Evolutionary conservation across 805 yeast species (phyloP), one percentile per base, ranked within the genome.

Genomic region (Brettanomyces bruxellensis): DNA sequence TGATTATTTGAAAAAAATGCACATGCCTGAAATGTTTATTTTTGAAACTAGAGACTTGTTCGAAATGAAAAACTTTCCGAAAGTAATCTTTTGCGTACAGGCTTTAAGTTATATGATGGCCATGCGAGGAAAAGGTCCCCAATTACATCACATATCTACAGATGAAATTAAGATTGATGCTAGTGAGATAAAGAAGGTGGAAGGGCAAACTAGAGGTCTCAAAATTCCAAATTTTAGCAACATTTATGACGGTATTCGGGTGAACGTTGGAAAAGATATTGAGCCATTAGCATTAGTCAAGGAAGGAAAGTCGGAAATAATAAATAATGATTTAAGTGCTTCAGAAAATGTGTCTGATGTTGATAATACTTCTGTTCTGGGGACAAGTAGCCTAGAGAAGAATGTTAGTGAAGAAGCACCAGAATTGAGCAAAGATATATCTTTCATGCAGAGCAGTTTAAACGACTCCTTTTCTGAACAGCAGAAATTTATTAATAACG

Each of bases 1-100:
- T 60, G 70, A 74, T 22, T 76, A 91, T 47, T 69, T 88, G 30
- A 82, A 78, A 47, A 76, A 70, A 48, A 72, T 88, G 49, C 81
- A 78, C 25, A 79, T 93, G 53, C 99, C 98, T 0, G 90, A 86
- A 47, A 72, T 89, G 46, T 93, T 90, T 62, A 75, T 85, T 43
- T 93, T 93, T 60, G 99, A 91, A 61, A 75, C 90, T 48, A 89
- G 95, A 3, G 99, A 93, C 64, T 71, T 93, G 35, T 93, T 89
- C 65, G 97, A 93, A 59, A 83, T 83, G 58, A 90, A 88, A 57
- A 86, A 91, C 59, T 76, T 90, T 22, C 98, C 98, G 13, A 90
- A 87, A 59, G 98, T 93, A 25, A 84, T 93, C 60, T 89, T 88
- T 64, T 90, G 97, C 55, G 65, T 93, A 35, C 96, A 91, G 67